phyloP scores from a whole-genome alignment of 2,329 filamentous ascomycete species.

The Pseudopithomyces chartarum region DNA sequence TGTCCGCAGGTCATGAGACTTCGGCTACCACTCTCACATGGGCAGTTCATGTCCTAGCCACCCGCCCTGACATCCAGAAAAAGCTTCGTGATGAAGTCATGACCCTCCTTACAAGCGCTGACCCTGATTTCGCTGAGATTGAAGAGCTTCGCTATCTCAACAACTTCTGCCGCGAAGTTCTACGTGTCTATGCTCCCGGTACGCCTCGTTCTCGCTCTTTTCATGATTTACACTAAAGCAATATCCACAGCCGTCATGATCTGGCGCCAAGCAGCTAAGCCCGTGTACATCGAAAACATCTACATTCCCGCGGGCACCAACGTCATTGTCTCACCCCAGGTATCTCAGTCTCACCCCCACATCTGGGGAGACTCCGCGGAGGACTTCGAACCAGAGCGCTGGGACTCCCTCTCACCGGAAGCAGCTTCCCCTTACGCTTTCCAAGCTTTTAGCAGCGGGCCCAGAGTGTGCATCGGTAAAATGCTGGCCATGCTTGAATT shows the following conservation, averaged over 20 bases:
- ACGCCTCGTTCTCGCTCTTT: background rate
- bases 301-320: slow-evolving; percentile 12
- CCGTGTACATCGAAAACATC: slow-evolving; percentile 10
- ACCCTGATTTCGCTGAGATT: slow-evolving; percentile 11
- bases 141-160: slow-evolving; percentile 15
- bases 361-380: slow-evolving; percentile 11
- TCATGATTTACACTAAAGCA: background rate
- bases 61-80: slow-evolving; percentile 8
- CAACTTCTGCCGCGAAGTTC: slow-evolving; percentile 15
- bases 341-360: slow-evolving; percentile 11
- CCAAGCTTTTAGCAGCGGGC: slow-evolving; percentile 18
- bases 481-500: slow-evolving; percentile 24
- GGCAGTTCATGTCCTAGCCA: slow-evolving; percentile 14
- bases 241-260: background rate
- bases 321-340: slow-evolving; percentile 11
- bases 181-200: slow-evolving; percentile 16
- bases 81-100: slow-evolving; percentile 12
- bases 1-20: slow-evolving; percentile 16
- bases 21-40: slow-evolving; percentile 15
- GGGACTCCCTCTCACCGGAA: slow-evolving; percentile 11
- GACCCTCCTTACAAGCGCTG: background rate
- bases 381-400: slow-evolving; percentile 14
- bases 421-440: slow-evolving; percentile 21
- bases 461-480: slow-evolving; percentile 23
- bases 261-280: slow-evolving; percentile 4